Base-by-base conservation (phyloP, 1,139 yeast genomes). In the Protomyces arabidopsidicola region DNA sequence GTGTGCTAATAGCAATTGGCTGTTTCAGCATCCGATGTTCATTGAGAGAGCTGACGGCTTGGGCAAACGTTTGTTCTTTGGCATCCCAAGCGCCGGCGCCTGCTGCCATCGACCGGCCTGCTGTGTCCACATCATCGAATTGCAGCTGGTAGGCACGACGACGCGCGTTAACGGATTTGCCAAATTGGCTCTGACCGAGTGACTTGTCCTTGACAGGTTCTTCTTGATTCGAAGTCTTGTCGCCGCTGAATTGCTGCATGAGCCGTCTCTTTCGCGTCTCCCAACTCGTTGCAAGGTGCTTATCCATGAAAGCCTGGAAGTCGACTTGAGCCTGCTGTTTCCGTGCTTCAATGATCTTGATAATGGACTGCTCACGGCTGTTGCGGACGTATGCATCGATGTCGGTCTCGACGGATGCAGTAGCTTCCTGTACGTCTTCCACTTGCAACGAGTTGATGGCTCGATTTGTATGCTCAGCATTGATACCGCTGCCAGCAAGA, bases 401-500 rank as follows among this genome's bases (percentile, higher is more conserved):
- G 56, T 72, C 75, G 16, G 68, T 68, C 35, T 70, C 72, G 31
- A 65, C 65, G 2, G 68, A 51, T 42, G 67, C 70, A 22, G 72
- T 68, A 8, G 70, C 67, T 35, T 71, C 75, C n/a, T 67, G 55
- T 9, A 70, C 65, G 14, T 74, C 72, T 34, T 71, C 72, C 0
- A 72, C 68, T 16, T 65, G 70, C 55, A 75, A 72, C 35, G 74
- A 68, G 45, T 73, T 73, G 31, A 78, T 71, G 54, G 88, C 91
- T 55, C 80, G 79, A 69, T 88, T 91, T 56, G 93, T 86, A 65
- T 90, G 95, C 71, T 90, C 97, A 53, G 95, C 88, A 65, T 90
- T 86, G 63, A 91, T 81, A 0, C 97, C 97, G 72, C 95, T 87
- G 0, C 95, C 88, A 1, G 97, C 97, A 64, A 93, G 79, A 55